phyloP scores from a whole-genome alignment of 768 basidiomycete species.

The Nidularia sp. region DNA sequence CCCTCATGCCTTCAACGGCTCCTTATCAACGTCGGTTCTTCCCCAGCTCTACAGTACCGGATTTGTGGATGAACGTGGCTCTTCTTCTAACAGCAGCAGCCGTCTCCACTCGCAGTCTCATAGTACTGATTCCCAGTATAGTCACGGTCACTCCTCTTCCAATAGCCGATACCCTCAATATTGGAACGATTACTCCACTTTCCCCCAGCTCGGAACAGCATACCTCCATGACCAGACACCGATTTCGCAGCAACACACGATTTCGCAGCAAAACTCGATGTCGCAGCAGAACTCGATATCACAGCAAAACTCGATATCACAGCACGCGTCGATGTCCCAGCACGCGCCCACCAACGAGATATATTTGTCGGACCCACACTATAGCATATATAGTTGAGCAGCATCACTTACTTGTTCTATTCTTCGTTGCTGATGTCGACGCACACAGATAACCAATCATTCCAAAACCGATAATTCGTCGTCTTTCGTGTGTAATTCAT shows the following conservation, averaged over 20 bases:
- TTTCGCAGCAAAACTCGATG: constrained; percentile 1
- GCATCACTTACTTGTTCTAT: neutral
- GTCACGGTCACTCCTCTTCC: constrained; percentile 6
- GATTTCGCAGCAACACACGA: constrained; percentile 6
- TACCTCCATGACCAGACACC: constrained; percentile 22
- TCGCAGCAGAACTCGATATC: too few relatives aligned
- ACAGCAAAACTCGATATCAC: too few relatives aligned
- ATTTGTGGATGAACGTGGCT: constrained; percentile 44
- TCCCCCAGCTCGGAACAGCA: constrained; percentile 40
- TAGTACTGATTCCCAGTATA: constrained; percentile 1
- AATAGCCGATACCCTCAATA: constrained; percentile 43
- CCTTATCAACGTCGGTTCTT: constrained; percentile 67
- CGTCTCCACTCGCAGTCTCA: constrained; percentile 10
- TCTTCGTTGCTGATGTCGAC: neutral
- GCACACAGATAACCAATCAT: constrained; percentile 12
- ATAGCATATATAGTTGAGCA: constrained; percentile 17
- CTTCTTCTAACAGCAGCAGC: constrained; percentile 1
- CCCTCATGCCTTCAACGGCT: constrained; percentile 31
- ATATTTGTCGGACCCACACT: constrained; percentile 16
- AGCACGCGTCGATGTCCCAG: too few relatives aligned
- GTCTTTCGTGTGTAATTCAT: neutral
- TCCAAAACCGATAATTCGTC: constrained; percentile 7
- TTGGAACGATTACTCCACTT: constrained; percentile 54
- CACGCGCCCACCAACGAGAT: neutral
- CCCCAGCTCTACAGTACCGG: constrained; percentile 77